Conservation (phyloP, 139 green algal genomes). For the Pleodorina starrii region DNA sequence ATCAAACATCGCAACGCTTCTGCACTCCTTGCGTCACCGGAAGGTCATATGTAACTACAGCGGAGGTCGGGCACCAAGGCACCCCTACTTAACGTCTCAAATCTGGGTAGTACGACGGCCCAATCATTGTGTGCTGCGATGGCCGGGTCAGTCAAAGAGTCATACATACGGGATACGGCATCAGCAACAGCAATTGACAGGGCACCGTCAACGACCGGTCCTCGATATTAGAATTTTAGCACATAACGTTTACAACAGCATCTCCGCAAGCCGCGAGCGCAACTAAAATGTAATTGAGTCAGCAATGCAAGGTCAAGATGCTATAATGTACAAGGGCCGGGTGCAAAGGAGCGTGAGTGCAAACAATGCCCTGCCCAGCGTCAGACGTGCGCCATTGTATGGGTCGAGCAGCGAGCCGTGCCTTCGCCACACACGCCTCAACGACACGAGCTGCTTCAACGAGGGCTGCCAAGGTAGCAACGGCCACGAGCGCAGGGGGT, state of each 20-base stretch:
- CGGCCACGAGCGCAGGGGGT: neutral
- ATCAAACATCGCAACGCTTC: neutral
- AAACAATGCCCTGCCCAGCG: slow-evolving; percentile 1
- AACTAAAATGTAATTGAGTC: neutral
- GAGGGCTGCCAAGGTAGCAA: slow-evolving; percentile 12
- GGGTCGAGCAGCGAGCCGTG: neutral
- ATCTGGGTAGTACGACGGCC: neutral
- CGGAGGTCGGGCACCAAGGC: too few species aligned
- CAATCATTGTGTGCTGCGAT: neutral
- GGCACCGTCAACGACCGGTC: neutral
- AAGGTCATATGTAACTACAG: neutral
- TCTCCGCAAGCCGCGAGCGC: neutral
- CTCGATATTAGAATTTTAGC: neutral
- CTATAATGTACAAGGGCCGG: neutral
- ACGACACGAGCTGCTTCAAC: neutral
- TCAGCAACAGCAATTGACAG: neutral
- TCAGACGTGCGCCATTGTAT: neutral
- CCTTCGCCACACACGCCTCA: slow-evolving; percentile 10
- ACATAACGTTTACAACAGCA: neutral
- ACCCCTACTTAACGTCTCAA: neutral
- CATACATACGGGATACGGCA: too few species aligned
- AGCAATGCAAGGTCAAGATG: too few species aligned
- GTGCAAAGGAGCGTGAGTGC: neutral
- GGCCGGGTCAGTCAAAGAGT: neutral
- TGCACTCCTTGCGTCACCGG: neutral